A percentile compares a stretch with the other conserved stretches of the same genome.
Conservation (phyloP, 2,329 filamentous ascomycete species). For the Colletotrichum orbiculare region DNA sequence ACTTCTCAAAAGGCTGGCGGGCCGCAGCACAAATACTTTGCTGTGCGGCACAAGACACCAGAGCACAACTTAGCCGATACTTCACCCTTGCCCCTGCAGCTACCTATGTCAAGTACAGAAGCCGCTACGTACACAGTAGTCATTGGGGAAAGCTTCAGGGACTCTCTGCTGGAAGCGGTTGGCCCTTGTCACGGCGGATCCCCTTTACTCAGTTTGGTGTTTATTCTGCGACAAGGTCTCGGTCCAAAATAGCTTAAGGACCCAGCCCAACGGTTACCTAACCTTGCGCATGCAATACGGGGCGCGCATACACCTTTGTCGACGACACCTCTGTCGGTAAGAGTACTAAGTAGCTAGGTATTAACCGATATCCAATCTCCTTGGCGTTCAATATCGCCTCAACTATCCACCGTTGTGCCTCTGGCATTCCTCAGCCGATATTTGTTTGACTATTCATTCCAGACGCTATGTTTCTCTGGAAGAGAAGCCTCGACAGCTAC, state of each 20-base stretch:
- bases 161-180: slow-evolving; percentile 3
- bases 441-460: too few relatives aligned
- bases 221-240: slow-evolving; percentile 32
- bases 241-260: slow-evolving; percentile 31
- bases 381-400: not conserved
- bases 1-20: not conserved
- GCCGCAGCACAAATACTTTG: not conserved
- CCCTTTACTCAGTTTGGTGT: slow-evolving; percentile 21
- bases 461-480: too few relatives aligned
- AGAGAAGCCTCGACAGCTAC: too few relatives aligned
- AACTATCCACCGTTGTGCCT: too few relatives aligned
- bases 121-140: slow-evolving; percentile 1
- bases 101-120: not conserved
- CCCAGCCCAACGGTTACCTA: slow-evolving; percentile 24
- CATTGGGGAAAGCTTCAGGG: slow-evolving; percentile 19
- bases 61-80: not conserved
- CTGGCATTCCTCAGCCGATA: too few relatives aligned
- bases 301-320: slow-evolving; percentile 5
- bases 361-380: not conserved
- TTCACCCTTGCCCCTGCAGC: slow-evolving; percentile 16
- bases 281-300: slow-evolving; percentile 14
- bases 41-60: not conserved
- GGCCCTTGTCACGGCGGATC: slow-evolving; percentile 28
- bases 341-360: not conserved
- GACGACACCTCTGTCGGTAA: slow-evolving; percentile 14